Conservation (phyloP, 352 stramenopile species). For the Pythium coloratum region DNA sequence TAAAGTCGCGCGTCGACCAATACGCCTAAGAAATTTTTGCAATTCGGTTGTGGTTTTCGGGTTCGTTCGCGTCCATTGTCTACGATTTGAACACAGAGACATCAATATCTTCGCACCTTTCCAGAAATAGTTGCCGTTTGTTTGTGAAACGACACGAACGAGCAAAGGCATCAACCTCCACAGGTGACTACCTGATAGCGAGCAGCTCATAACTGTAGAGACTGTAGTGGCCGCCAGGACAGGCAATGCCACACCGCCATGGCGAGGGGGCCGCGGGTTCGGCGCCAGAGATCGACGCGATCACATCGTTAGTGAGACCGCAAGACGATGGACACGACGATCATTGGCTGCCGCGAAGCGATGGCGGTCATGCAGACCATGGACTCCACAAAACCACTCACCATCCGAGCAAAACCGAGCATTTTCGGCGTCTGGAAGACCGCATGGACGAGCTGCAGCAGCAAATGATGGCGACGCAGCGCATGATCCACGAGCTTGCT, state of each 20-base stretch:
- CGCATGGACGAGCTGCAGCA: slow-evolving; percentile 49
- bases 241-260: neutral
- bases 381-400: neutral
- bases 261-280: neutral
- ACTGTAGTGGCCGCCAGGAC: too few species aligned
- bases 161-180: neutral
- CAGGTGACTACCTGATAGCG: too few species aligned
- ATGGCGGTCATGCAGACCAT: neutral
- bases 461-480: slow-evolving; percentile 43
- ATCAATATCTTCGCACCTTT: too few species aligned
- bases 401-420: slow-evolving; percentile 4
- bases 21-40: neutral
- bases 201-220: neutral
- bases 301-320: neutral
- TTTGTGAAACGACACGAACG: neutral
- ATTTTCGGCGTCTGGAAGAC: slow-evolving; percentile 41
- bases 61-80: too few species aligned
- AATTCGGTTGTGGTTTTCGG: too few species aligned
- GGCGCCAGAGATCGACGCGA: neutral
- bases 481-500: slow-evolving; percentile 54
- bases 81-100: too few species aligned
- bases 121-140: neutral
- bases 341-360: neutral
- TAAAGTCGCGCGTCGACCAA: slow-evolving; percentile 23
- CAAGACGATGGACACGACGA: neutral